These are phyloP conservation scores for Trichocomaceae sp. DNA, from an alignment of 2,329 filamentous ascomycete genomes.

Conservation along the genomic window DNA sequence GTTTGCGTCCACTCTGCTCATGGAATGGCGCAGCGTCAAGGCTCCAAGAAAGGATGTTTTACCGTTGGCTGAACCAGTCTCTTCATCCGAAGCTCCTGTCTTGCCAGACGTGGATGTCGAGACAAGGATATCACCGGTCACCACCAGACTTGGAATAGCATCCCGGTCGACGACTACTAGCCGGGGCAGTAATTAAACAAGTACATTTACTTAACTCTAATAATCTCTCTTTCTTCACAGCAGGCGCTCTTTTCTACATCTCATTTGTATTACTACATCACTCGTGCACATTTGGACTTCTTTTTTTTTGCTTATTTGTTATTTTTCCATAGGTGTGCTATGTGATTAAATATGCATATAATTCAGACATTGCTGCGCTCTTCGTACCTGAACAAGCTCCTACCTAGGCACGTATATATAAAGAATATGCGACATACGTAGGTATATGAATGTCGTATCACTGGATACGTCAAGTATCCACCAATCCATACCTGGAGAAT, in stretches of 20 bases:
- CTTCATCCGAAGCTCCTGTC: not conserved
- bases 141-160: conserved; percentile 3
- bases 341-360: not conserved
- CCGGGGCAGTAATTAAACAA: not conserved
- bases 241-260: not conserved
- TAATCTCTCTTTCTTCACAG: not conserved
- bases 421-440: not conserved
- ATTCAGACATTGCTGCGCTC: not conserved
- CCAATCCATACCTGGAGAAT: not conserved
- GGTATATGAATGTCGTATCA: not conserved
- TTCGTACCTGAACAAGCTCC: not conserved
- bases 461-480: not conserved
- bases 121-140: conserved; percentile 11
- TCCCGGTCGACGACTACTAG: not conserved
- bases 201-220: not conserved
- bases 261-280: not conserved
- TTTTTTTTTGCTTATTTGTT: not conserved
- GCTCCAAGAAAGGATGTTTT: not conserved
- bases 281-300: not conserved
- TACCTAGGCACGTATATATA: not conserved
- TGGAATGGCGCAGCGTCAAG: conserved; percentile 14
- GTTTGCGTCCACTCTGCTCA: conserved; percentile 9
- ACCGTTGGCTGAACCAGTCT: not conserved
- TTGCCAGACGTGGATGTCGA: conserved; percentile 12
- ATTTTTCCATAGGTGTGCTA: not conserved